These are phyloP conservation scores for Rhododendron mucronatum DNA, from an alignment of 148 eudicot species.

Conservation along the genomic window DNA sequence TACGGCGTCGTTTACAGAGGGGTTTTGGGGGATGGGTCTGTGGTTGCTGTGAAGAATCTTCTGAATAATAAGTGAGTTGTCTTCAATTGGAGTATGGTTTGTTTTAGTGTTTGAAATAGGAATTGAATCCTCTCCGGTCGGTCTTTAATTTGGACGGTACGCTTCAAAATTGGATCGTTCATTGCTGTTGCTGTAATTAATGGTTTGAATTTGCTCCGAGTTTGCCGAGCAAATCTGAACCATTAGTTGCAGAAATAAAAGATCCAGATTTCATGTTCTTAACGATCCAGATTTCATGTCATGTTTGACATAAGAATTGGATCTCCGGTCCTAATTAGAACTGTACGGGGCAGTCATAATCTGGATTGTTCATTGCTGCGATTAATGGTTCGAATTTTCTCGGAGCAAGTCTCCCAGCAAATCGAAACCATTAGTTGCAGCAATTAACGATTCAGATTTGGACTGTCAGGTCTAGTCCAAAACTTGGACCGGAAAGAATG, in stretches of 20 bases:
- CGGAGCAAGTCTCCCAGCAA: too few species aligned
- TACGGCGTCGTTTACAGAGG: slow-evolving; percentile 82
- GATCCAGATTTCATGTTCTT: background rate
- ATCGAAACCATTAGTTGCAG: too few species aligned
- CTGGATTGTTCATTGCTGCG: too few species aligned
- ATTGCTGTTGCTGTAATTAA: background rate
- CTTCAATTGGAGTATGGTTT: background rate
- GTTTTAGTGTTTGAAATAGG: background rate
- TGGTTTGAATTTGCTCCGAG: background rate
- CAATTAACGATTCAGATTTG: background rate
- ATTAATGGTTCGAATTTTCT: too few species aligned
- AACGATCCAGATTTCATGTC: too few species aligned
- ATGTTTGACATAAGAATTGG: background rate
- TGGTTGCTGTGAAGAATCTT: slow-evolving; percentile 81
- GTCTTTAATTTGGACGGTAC: background rate
- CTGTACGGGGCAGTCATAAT: background rate
- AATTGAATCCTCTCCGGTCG: background rate
- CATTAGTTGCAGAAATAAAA: background rate
- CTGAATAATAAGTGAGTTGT: slow-evolving; percentile 69
- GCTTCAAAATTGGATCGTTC: background rate
- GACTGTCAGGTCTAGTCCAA: too few species aligned
- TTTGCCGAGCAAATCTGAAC: background rate
- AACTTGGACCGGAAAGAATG: background rate
- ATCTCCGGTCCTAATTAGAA: background rate
- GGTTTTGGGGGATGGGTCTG: slow-evolving; percentile 66